Evolutionary conservation across 805 yeast species (phyloP).

Genomic region (Yarrowia porcina): DNA sequence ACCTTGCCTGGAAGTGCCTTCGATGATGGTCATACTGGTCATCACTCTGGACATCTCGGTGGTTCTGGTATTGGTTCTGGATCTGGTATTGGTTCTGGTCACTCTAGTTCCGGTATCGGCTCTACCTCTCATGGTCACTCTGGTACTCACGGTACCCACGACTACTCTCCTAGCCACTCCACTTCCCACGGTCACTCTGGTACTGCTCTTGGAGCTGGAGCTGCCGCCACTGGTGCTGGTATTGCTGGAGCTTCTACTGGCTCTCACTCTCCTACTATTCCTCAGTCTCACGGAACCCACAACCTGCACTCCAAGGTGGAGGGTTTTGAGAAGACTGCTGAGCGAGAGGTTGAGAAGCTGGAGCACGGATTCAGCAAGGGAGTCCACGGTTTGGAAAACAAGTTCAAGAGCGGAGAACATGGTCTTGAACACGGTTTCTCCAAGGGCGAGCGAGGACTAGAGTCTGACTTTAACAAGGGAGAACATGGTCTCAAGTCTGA

Average conservation of each 20-base stretch:
- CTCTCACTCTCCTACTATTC: neutral
- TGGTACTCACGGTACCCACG: no score
- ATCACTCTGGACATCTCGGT: no score
- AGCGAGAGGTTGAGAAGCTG: neutral
- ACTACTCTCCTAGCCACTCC: no score
- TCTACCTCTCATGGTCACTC: no score
- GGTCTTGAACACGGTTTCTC: neutral
- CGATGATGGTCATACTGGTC: neutral
- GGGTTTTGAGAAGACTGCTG: slow-evolving; percentile 11
- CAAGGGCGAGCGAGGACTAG: neutral
- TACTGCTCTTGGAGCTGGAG: neutral
- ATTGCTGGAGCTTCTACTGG: neutral
- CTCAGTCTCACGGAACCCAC: neutral
- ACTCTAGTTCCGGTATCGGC: no score
- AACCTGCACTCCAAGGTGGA: slow-evolving; percentile 17
- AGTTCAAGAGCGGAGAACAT: neutral
- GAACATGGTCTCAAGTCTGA: neutral
- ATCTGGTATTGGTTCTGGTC: no score
- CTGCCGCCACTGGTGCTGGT: neutral
- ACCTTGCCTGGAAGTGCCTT: slow-evolving; percentile 9
- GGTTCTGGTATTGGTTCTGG: no score
- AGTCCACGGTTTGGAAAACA: neutral
- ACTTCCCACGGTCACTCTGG: no score
- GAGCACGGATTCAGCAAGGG: neutral
- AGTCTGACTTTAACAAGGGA: neutral